Base-by-base conservation (phyloP, 2,329 filamentous ascomycete genomes). In the Sclerotinia subarctica region DNA sequence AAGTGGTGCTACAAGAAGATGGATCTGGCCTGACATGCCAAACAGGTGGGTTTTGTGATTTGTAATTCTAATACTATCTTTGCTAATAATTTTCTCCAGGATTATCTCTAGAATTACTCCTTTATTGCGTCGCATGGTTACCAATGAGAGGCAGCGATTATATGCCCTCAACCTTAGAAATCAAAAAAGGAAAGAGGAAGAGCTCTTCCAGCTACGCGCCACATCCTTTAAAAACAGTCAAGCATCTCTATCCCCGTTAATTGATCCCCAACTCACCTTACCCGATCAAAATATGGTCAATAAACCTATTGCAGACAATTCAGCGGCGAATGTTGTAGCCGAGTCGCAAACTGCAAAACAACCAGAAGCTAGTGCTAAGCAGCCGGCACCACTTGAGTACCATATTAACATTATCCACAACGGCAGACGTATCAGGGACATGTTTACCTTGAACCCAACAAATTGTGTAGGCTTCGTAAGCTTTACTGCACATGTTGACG, bases 41-140 rank as follows among this genome's bases (percentile, higher is more conserved):
- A 71, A 73, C 19, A 73, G 75, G 76, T 77, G 72, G 70, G 74
- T 70, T 26, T 52, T 46, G 13, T 51, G n/a, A 24, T 19, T 49
- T 63, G 15, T 35, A 15, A 47, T 54, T 56, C 8, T 58, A 35
- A 15, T 32, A 24, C 64, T 58, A 47, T 59, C 52, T 32, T 52
- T 67, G 64, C 68, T 74, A 68, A 74, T 49, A 54, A 53, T 42
- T 17, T 21, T 35, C 8, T 26, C 29, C 54, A 77, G 75, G 66
- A 70, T 78, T 21, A 74, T 75, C 4, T 63, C 70, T 10, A 63
- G 72, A 8, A 69, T 77, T 26, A 76, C 72, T 32, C 76, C 75
- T 46, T 67, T 78, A 11, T 64, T 78, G 56, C 74, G 76, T 19
- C 75, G 76, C 11, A 74, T 76, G 72, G 75, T 78, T 11, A 77